Conservation (phyloP, 495 filamentous ascomycete genomes). For the Cairneyella variabilis region DNA sequence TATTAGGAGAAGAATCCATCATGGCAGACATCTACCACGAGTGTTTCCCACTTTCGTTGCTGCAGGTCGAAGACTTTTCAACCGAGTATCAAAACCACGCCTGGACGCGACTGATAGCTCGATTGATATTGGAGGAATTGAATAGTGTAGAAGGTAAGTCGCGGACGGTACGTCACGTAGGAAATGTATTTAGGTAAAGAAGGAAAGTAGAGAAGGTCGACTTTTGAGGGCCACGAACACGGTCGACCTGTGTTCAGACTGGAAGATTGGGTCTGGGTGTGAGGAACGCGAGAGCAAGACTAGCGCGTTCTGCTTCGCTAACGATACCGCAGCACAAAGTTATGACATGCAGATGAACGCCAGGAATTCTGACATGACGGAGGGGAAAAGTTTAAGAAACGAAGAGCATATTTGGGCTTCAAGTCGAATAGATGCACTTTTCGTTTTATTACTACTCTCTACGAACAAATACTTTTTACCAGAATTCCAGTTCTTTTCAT, state of each 20-base stretch:
- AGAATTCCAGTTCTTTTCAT: too few species aligned
- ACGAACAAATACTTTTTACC: too few species aligned
- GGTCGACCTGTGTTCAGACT: constrained; percentile 11
- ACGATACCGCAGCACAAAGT: constrained; percentile 11
- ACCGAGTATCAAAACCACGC: constrained; percentile 18
- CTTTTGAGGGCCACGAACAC: constrained; percentile 24
- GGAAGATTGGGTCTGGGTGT: constrained; percentile 14
- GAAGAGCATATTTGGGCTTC: too few species aligned
- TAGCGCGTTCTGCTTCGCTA: constrained; percentile 17
- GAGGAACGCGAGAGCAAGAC: constrained; percentile 6
- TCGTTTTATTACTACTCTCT: too few species aligned
- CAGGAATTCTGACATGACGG: too few species aligned
- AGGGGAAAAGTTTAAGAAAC: too few species aligned
- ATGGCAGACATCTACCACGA: constrained; percentile 17
- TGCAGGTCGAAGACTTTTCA: constrained; percentile 7
- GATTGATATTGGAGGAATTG: constrained; percentile 15
- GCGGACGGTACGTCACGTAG: not conserved
- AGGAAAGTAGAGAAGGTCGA: constrained; percentile 10
- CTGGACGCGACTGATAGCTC: constrained; percentile 17
- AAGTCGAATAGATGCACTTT: too few species aligned
- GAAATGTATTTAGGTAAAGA: not conserved
- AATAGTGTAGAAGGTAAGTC: not conserved
- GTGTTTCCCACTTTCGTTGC: not conserved
- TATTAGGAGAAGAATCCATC: constrained; percentile 30
- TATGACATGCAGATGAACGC: constrained; percentile 12